phyloP scores from a whole-genome alignment of 2,329 filamentous ascomycete species.

The Trichoderma asperellum region DNA sequence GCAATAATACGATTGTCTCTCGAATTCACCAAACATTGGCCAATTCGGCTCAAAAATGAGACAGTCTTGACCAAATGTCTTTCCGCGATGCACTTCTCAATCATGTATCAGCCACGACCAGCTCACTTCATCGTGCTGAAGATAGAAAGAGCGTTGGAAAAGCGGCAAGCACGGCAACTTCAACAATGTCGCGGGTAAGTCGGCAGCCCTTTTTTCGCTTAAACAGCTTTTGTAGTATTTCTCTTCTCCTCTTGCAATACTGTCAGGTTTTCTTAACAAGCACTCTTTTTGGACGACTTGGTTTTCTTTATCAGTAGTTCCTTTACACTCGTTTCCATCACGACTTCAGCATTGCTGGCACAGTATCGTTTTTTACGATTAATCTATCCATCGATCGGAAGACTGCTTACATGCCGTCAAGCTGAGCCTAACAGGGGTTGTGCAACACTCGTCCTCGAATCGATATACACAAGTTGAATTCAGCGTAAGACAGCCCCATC shows the following conservation, averaged over 20 bases:
- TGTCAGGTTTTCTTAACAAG: background rate
- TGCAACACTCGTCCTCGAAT: background rate
- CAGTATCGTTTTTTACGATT: background rate
- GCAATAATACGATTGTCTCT: background rate
- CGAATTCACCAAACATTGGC: background rate
- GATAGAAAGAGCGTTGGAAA: background rate
- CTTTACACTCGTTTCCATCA: background rate
- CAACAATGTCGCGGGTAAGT: conserved; percentile 10
- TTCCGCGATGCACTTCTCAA: background rate
- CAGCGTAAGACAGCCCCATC: background rate
- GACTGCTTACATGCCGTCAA: background rate
- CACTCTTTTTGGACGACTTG: conserved; percentile 4
- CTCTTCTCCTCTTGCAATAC: background rate
- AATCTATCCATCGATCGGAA: background rate
- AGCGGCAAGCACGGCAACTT: conserved; percentile 1
- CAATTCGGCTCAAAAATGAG: background rate
- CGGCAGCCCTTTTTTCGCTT: background rate
- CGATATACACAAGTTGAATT: background rate
- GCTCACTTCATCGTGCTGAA: background rate
- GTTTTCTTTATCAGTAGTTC: background rate
- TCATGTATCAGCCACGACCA: conserved; percentile 1
- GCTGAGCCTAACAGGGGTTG: background rate
- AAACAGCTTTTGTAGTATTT: background rate
- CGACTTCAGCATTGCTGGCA: background rate
- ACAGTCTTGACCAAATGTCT: conserved; percentile 1